phyloP scores from a whole-genome alignment of 805 yeast species.

The Wickerhamiella sorbophila region DNA sequence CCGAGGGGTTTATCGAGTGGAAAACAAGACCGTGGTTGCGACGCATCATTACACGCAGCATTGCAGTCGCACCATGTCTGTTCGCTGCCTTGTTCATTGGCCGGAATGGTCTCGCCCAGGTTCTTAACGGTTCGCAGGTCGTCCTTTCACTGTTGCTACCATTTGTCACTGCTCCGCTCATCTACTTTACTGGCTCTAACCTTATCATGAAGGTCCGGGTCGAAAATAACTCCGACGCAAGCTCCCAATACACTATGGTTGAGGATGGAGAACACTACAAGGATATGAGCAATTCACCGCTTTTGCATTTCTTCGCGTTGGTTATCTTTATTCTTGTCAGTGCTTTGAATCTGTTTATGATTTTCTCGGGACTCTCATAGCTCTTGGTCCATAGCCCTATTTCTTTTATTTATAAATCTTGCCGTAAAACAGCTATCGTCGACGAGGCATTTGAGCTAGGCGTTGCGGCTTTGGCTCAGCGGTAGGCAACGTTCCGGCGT shows the following conservation, averaged over 20 bases:
- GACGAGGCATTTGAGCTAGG: neutral
- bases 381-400: neutral
- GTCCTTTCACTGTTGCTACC: conserved; percentile 70
- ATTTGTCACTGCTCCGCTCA: conserved; percentile 75
- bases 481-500: conserved; percentile 60
- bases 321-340: conserved; percentile 59
- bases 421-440: neutral
- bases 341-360: conserved; percentile 54
- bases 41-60: conserved; percentile 61
- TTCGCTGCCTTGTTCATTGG: conserved; percentile 61
- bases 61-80: conserved; percentile 77
- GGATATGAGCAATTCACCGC: conserved; percentile 58
- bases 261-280: conserved; percentile 26
- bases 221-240: conserved; percentile 22
- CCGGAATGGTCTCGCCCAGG: conserved; percentile 57
- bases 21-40: conserved; percentile 69
- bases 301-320: conserved; percentile 40
- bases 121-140: conserved; percentile 72
- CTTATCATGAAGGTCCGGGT: conserved; percentile 41
- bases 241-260: conserved; percentile 21
- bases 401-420: neutral
- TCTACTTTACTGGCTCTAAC: conserved; percentile 62
- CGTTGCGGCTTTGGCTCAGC: conserved; percentile 2
- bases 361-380: conserved; percentile 26
- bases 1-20: conserved; percentile 79